Evolutionary conservation across 106 monocot genomes (phyloP).

Genomic region (Dendrobium nobile): DNA sequence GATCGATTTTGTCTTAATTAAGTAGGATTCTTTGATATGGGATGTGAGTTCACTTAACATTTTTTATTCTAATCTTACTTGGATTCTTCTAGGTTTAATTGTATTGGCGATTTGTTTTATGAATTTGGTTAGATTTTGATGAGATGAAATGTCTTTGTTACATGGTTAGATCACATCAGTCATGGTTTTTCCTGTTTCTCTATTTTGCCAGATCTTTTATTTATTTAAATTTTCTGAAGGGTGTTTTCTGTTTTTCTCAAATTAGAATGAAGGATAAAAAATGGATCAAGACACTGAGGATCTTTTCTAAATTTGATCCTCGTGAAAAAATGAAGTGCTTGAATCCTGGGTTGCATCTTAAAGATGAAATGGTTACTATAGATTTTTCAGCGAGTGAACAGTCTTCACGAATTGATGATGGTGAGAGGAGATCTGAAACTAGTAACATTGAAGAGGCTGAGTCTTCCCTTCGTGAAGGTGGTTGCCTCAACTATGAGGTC

Average conservation of each 20-base stretch:
- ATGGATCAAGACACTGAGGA: neutral
- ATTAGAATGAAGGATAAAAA: constrained; percentile 4
- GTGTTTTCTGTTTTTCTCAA: neutral
- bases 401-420: constrained; percentile 32
- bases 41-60: neutral
- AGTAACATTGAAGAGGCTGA: constrained; percentile 77
- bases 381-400: constrained; percentile 8
- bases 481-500: constrained; percentile 75
- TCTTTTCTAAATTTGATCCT: constrained; percentile 8
- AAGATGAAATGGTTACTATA: constrained; percentile 21
- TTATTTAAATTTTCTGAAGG: neutral
- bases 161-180: neutral
- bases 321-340: constrained; percentile 48
- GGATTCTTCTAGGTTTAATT: neutral
- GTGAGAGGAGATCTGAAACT: constrained; percentile 33
- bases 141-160: neutral
- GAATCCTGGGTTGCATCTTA: constrained; percentile 45
- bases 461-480: constrained; percentile 65
- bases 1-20: neutral
- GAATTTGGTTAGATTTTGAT: neutral
- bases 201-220: neutral
- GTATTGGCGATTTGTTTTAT: neutral
- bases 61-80: neutral
- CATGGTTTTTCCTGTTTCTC: neutral
- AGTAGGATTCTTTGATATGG: neutral